Evolutionary conservation across 2,329 filamentous ascomycete genomes (phyloP), one percentile per base, ranked within the genome.

Genomic region (Coniosporium tulheliwenetii): DNA sequence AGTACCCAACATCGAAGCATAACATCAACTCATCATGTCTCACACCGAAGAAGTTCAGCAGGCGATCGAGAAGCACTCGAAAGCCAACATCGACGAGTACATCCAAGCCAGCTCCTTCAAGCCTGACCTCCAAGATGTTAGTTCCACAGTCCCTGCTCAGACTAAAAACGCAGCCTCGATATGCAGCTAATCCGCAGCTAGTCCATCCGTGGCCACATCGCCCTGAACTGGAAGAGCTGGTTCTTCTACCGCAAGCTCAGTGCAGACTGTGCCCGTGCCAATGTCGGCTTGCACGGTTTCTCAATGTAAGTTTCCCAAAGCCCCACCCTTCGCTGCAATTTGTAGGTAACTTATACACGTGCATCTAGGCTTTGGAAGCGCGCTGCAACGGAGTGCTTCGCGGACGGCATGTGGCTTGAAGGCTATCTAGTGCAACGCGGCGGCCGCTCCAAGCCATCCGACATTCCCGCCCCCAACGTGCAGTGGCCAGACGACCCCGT

Each of bases 161-260:
- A 7, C 19, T 4, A 26, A 26, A 26, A 26, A 26, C 19, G 19
- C 19, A 26, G 19, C 19, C 19, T 26, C 36, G 26, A 26, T 13
- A 15, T 12, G n/a, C 16, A 8, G 32, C 37, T 19, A 31, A 2
- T 36, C 36, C 10, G 8, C 2, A 3, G 36, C 5, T 31, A 51
- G 50, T 49, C 49, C 13, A 35, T 52, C 14, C 39, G 50, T 42
- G 50, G 48, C 10, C 49, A 52, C 36, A 50, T 52, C 26, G 47
- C 49, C 29, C 35, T 49, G 31, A 39, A 50, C 38, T 44, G 49
- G 33, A 45, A 39, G 15, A 46, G 43, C 36, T 52, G 50, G 50
- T 37, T 52, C 12, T 49, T 52, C 43, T 52, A 41, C 38, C 48
- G 50, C 19, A 52, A 52, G 40, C 41, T 52, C 31, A 46, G 45